Conservation (phyloP, 768 basidiomycete genomes). For the Plicaturopsis crispa region DNA sequence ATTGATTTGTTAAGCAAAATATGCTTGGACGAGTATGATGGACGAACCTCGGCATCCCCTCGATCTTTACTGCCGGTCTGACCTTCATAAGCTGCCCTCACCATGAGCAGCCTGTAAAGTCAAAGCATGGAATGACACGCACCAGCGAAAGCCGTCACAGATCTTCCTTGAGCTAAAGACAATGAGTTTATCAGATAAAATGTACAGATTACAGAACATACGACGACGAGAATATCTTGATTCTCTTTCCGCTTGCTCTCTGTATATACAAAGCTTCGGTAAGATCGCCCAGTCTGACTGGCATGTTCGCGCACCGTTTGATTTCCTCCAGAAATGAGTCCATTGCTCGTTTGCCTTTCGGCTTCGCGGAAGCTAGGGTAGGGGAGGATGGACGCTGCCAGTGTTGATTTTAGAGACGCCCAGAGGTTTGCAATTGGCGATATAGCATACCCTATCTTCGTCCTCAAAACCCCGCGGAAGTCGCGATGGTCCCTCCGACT, state of each 20-base stretch:
- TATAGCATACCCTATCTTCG: too few relatives aligned
- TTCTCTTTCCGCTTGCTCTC: constrained; percentile 91
- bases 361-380: constrained; percentile 42
- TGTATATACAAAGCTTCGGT: constrained; percentile 25
- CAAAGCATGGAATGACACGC: constrained; percentile 14
- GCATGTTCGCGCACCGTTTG: constrained; percentile 52
- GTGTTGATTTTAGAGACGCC: background rate
- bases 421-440: too few relatives aligned
- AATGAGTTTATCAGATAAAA: constrained; percentile 1
- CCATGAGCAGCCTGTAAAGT: constrained; percentile 2
- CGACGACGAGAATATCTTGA: constrained; percentile 70
- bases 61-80: constrained; percentile 87
- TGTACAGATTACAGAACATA: constrained; percentile 18
- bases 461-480: constrained; percentile 21
- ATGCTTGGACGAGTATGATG: background rate
- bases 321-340: constrained; percentile 95
- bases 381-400: constrained; percentile 54
- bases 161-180: constrained; percentile 50
- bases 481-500: constrained; percentile 21
- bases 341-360: constrained; percentile 95
- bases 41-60: constrained; percentile 75
- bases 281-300: background rate
- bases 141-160: constrained; percentile 90
- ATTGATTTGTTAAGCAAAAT: constrained; percentile 2
- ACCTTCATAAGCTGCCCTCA: constrained; percentile 67